Base-by-base conservation (phyloP, 306 rosid species). In the Corylus heterophylla region DNA sequence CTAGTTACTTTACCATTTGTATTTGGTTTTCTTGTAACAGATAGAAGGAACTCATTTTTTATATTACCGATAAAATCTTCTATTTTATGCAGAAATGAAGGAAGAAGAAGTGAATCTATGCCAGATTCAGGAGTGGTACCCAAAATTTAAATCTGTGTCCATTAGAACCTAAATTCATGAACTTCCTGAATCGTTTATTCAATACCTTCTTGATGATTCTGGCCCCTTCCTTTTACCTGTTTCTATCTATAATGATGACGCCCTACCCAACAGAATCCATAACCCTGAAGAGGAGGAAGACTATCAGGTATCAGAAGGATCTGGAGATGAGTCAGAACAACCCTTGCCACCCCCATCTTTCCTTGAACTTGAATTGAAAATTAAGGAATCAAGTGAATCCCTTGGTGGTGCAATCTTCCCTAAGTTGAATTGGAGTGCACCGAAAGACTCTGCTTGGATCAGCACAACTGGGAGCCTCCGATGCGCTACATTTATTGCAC, bases 351-450 rank as follows among this genome's bases (percentile, higher is more conserved):
- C 86, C 3, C 97, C 90, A 48, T 90, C 93, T 12, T 94, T 94
- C 71, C 93, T 94, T 7, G 92, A 92, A 50, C 96, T 94, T 29
- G 96, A 94, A 76, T 71, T 86, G 79, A 74, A 88, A 80, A 78
- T 92, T 29, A 94, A 87, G 82, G 91, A 82, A 25, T 94, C 94
- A 10, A 87, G 92, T 10, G 81, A 77, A 75, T 85, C 92, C 29
- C 93, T 94, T 74, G 94, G 97, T 18, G 97, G 94, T 66, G 89
- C 87, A 3, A 82, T 90, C 74, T 90, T 92, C 75, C 97, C 98
- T 8, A 94, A 94, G 79, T 74, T 94, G 80, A 94, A 90, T 80
- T 90, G 97, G 98, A 90, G 92, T 74, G 92, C 98, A 27, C 98
- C 98, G 5, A 94, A 94, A 78, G 96, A 94, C 73, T 78, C 96